Evolutionary conservation across 768 basidiomycete genomes (phyloP), one percentile per base, ranked within the genome.

Genomic region (Pleurotus platypus): DNA sequence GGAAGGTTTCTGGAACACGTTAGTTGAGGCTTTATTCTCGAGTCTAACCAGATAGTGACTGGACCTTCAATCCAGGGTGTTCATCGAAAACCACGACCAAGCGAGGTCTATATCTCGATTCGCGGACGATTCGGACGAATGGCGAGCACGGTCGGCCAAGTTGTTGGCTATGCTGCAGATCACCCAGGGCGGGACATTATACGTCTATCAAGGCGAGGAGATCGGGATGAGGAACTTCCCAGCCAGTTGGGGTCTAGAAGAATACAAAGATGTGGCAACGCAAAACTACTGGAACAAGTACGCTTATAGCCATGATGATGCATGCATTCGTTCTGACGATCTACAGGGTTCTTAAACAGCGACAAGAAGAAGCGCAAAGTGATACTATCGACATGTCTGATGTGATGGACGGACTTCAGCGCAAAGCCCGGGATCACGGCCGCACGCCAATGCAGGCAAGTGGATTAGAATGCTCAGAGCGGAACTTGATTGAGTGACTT

Each of bases 191-290:
- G 89, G 89, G 5, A 89, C 89, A 16, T 69, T 85, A 59, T 91
- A 84, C 66, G 73, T 92, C 9, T 91, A 85, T 65, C 87, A 91
- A 70, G 89, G 88, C 5, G 77, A 90, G 66, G 90, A 91, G 64
- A 76, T 91, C 0, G 89, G 83, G 0, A 70, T 87, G 67, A 81
- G 76, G 67, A 86, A 86, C 57, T 82, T 86, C 60, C 84, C 85
- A 15, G 64, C 74, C 48, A 63, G 69, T 13, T 91, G 88, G 88
- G 81, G 79, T 0, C 75, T 88, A 20, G 84, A 88, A 56, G 86
- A 88, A 63, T 91, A 89, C 69, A 85, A 85, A 63, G 89, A 89
- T 54, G 78, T 86, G 40, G 83, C 83, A 37, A 75, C 82, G 3
- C 75, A 78, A 60, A 86, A 85, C 62, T 84, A 78, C 61, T 87